A percentile compares a stretch with the other conserved stretches of the same genome.
Evolutionary conservation across 768 basidiomycete genomes (phyloP).

Genomic region (Kondoa subrosea): DNA sequence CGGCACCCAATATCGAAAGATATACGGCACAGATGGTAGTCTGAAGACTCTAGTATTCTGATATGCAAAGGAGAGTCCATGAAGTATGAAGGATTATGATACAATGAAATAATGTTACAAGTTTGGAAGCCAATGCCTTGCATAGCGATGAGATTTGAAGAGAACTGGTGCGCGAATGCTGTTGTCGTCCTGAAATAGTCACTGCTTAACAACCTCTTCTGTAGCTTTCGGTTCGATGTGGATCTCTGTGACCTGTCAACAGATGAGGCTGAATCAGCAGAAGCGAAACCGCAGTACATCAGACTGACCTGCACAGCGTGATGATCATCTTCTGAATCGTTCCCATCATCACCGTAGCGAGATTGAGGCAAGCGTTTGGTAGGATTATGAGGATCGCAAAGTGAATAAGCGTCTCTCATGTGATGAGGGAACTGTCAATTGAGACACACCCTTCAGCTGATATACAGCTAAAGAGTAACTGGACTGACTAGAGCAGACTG

Average conservation of each 20-base stretch:
- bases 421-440: neutral
- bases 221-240: neutral
- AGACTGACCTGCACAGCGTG: neutral
- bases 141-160: too few species aligned
- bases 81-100: too few species aligned
- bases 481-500: neutral
- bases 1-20: too few species aligned
- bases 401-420: neutral
- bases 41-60: too few species aligned
- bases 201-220: too few species aligned
- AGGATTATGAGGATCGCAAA: neutral
- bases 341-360: neutral
- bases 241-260: neutral
- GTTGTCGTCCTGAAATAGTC: too few species aligned
- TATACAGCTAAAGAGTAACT: too few species aligned
- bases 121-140: too few species aligned
- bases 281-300: neutral
- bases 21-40: too few species aligned
- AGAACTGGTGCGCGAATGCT: too few species aligned
- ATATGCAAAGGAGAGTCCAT: too few species aligned
- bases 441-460: neutral
- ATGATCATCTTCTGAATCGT: neutral
- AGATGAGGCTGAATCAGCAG: neutral
- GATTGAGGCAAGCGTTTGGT: neutral
- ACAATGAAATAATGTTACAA: too few species aligned